Evolutionary conservation across 768 basidiomycete species (phyloP), one percentile per base, ranked within the genome.

Genomic region (Suillus fuscotomentosus): DNA sequence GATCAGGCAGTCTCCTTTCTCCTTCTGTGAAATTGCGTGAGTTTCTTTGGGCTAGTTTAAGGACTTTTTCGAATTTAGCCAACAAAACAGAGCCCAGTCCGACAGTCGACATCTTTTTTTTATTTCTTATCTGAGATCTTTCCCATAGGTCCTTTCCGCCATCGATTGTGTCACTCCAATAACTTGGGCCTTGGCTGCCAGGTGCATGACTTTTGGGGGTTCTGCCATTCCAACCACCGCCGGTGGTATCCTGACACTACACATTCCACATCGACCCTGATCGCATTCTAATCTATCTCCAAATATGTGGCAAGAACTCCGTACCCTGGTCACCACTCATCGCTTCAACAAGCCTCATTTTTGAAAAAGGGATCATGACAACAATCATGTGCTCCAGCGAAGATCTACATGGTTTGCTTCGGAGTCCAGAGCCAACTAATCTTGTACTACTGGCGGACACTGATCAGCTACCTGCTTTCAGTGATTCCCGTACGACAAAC

Each of bases 41-140:
- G 57, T 59, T 42, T 43, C 27, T 59, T 59, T 42, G 57, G 39
- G 42, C 10, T 42, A 43, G 39, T 59, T 59, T 59, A 59, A 42
- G 57, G 57, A 24, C 27, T 27, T 27, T 42, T 59, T 59, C 27
- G 41, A 59, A 31, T 59, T 59, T 59, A 59, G 57, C 57, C 57
- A 31, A 59, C 24, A 39, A 59, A 54, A 57, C 24, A 59, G 38
- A 59, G 27, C 57, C 41, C 24, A 43, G 57, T 53, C 27, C 51
- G 51, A 53, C 17, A 31, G 17, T 42, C 5, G n/a, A 57, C 24
- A 41, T 6, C 10, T 59, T 59, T 59, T 59, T 57, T 41, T 27
- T 31, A 24, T 42, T 42, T 34, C 57, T 59, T 59, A 59, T 59
- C 41, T 59, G 41, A 59, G 57, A 59, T 59, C 57, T 42, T 42